Base-by-base conservation (phyloP, 306 rosid species). In the Canavalia ensiformis region DNA sequence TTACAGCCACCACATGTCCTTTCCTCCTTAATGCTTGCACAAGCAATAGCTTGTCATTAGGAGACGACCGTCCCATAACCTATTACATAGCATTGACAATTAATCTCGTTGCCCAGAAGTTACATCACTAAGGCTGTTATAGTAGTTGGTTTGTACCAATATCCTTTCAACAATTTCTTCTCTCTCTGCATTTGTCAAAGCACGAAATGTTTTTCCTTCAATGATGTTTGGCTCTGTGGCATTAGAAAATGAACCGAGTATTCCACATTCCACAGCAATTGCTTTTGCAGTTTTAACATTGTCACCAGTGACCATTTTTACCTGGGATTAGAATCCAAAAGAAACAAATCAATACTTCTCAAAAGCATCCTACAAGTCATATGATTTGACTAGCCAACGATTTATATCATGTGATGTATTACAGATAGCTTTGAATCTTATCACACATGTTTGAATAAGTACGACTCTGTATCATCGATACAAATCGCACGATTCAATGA, bases 31-130 rank as follows among this genome's bases (percentile, higher is more conserved):
- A 84, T 54, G 97, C 90, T 94, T 94, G 97, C 88, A 92, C 98
- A 68, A 94, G 97, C 77, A 94, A 74, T 87, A 94, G 97, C 86
- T 92, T 92, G 84, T 94, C 98, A 85, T 83, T 90, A 37, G 98
- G 97, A 60, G 97, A 94, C 30, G 98, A 94, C 31, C 97, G 90
- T 34, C 97, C 98, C 98, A 94, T 94, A 75, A 94, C 98, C 98
- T 94, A 75, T 76, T 55, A 69, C 35, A 80, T 49, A 64, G 70
- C 13, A 30, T 62, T 58, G 56, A 55, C 45, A 78, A 46, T 47
- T 50, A 35, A 63, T 64, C 75, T 50, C 49, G 37, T 64, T 51
- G 29, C 0, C 34, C 51, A 50, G 55, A 34, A 9, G 29, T 45
- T 29, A 70, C 69, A 65, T 47, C 46, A 37, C 28, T 8, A 76